phyloP scores from a whole-genome alignment of 2,329 filamentous ascomycete genomes.

The Escovopsis sp. region DNA sequence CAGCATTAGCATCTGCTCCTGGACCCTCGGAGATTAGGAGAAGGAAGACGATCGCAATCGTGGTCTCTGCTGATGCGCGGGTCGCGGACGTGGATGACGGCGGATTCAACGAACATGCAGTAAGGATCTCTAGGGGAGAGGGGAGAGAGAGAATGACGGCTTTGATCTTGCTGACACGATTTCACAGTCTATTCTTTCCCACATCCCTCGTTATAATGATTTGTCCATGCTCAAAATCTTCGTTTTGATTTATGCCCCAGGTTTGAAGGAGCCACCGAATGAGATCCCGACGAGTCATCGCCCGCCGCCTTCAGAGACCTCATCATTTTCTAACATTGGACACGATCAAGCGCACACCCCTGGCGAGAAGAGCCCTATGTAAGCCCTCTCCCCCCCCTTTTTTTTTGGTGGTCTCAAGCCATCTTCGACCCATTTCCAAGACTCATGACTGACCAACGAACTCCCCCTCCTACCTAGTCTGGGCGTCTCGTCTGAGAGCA shows the following conservation, averaged over 20 bases:
- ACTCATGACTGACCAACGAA: too few species aligned
- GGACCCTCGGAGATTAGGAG: conserved; percentile 25
- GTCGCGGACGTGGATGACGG: conserved; percentile 44
- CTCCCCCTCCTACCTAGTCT: conserved; percentile 17
- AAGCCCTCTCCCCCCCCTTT: conserved; percentile 14
- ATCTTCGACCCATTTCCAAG: too few species aligned
- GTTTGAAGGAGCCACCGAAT: conserved; percentile 51
- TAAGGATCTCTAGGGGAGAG: conserved; percentile 24
- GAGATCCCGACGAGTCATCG: conserved; percentile 38
- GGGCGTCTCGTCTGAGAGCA: conserved; percentile 32
- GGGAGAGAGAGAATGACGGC: too few species aligned
- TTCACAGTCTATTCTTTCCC: conserved; percentile 66
- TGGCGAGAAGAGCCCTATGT: conserved; percentile 46
- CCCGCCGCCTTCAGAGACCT: conserved; percentile 52
- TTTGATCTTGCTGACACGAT: conserved; percentile 1
- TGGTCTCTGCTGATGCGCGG: conserved; percentile 65
- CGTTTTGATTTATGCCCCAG: conserved; percentile 77
- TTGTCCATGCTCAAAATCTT: conserved; percentile 63
- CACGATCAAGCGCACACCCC: conserved; percentile 56
- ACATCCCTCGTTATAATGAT: conserved; percentile 68
- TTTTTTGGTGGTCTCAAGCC: background rate
- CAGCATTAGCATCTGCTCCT: too few species aligned
- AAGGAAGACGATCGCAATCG: conserved; percentile 71
- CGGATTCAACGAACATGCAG: conserved; percentile 61
- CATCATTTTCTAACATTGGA: conserved; percentile 79